These are phyloP conservation scores for Diospyros kaki DNA, from an alignment of 148 eudicot genomes.

Conservation along the genomic window DNA sequence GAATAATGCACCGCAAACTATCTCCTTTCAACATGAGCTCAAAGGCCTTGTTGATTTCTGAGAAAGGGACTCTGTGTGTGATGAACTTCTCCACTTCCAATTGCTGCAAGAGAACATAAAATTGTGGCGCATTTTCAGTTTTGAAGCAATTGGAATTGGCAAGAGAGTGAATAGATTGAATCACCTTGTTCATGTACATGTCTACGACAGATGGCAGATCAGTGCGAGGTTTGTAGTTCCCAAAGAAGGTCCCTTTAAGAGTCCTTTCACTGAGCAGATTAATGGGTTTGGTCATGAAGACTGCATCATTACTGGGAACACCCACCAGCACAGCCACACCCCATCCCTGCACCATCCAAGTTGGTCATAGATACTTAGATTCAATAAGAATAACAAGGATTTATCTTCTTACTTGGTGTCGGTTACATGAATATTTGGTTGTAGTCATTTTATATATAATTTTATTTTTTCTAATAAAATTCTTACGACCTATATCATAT, in stretches of 20 bases:
- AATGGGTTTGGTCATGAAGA: conserved; percentile 43
- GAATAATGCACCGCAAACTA: background rate
- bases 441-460: too few species aligned
- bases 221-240: conserved; percentile 39
- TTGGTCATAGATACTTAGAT: too few species aligned
- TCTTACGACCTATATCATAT: too few species aligned
- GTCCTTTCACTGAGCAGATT: conserved; percentile 42
- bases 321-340: conserved; percentile 44
- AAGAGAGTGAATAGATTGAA: background rate
- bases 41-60: background rate
- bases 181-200: conserved; percentile 34
- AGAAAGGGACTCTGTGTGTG: background rate
- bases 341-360: conserved; percentile 27
- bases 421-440: too few species aligned
- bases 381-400: too few species aligned
- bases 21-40: background rate
- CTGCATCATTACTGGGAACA: conserved; percentile 46
- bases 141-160: too few species aligned
- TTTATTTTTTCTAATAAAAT: too few species aligned
- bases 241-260: conserved; percentile 44
- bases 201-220: conserved; percentile 42
- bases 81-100: background rate
- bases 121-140: too few species aligned
- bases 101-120: background rate
- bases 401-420: too few species aligned